phyloP scores from a whole-genome alignment of 495 filamentous ascomycete species.

The Tuber melanosporum region DNA sequence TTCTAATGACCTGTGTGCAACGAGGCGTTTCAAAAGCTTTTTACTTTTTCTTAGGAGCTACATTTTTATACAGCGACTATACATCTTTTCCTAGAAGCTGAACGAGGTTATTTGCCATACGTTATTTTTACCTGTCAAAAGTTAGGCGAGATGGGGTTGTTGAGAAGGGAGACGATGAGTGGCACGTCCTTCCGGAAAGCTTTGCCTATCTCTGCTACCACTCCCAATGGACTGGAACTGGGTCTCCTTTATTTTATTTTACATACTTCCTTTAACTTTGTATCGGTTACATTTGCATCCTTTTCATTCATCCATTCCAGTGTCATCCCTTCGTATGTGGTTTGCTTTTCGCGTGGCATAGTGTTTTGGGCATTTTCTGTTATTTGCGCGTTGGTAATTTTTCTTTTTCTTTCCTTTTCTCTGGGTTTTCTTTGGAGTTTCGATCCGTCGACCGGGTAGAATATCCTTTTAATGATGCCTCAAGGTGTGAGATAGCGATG shows the following conservation, averaged over 20 bases:
- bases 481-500: conserved; percentile 3
- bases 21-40: conserved; percentile 27
- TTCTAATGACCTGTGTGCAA: conserved; percentile 56
- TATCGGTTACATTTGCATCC: conserved; percentile 36
- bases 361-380: conserved; percentile 33
- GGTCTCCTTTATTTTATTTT: conserved; percentile 25
- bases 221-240: conserved; percentile 3
- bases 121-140: conserved; percentile 29
- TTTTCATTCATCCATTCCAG: conserved; percentile 35
- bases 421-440: conserved; percentile 27
- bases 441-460: conserved; percentile 37
- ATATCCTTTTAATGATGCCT: conserved; percentile 37
- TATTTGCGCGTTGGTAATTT: conserved; percentile 27
- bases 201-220: conserved; percentile 8
- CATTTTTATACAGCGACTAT: conserved; percentile 29
- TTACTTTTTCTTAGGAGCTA: conserved; percentile 27
- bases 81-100: conserved; percentile 33
- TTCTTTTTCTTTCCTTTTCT: conserved; percentile 28
- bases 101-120: conserved; percentile 31
- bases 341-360: conserved; percentile 39
- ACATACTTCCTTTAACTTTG: conserved; percentile 40
- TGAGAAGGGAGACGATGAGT: conserved; percentile 12
- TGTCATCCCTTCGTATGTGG: conserved; percentile 30
- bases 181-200: conserved; percentile 20
- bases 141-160: conserved; percentile 9